Evolutionary conservation across 805 yeast genomes (phyloP).

Genomic region (Kuraishia floccosa): DNA sequence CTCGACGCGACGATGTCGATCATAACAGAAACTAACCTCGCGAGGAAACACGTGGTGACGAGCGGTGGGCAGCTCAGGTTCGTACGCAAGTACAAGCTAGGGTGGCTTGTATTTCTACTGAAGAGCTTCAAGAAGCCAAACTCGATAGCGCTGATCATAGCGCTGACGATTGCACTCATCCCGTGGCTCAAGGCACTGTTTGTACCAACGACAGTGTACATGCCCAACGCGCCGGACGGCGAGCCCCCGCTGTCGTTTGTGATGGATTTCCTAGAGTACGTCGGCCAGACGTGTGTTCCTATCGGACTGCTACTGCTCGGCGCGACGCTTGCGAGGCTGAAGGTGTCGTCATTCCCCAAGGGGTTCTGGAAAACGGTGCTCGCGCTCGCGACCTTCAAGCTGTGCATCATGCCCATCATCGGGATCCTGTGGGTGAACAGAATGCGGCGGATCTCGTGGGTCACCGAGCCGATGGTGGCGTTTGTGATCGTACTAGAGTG

Average conservation of each 20-base stretch:
- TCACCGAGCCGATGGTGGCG: conserved; percentile 25
- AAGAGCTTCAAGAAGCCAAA: conserved; percentile 38
- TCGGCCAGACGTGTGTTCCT: conserved; percentile 45
- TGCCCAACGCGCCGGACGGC: conserved; percentile 32
- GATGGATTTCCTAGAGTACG: conserved; percentile 34
- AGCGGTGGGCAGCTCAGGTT: conserved; percentile 13
- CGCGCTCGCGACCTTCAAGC: conserved; percentile 26
- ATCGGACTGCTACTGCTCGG: conserved; percentile 41
- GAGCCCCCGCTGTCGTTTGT: conserved; percentile 44
- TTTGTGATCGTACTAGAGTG: conserved; percentile 35
- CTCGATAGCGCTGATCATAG: conserved; percentile 31
- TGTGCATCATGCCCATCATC: conserved; percentile 37
- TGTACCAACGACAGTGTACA: conserved; percentile 16
- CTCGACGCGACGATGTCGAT: conserved; percentile 17
- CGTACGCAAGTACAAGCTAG: conserved; percentile 16
- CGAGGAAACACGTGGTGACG: conserved; percentile 12
- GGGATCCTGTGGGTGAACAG: conserved; percentile 40
- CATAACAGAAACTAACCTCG: conserved; percentile 20
- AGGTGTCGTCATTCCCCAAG: conserved; percentile 29
- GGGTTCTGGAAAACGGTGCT: conserved; percentile 50
- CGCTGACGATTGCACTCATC: conserved; percentile 37
- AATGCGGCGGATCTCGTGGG: conserved; percentile 36
- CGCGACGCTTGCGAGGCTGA: conserved; percentile 39
- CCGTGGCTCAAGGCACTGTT: conserved; percentile 43
- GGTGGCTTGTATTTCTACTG: conserved; percentile 18